Evolutionary conservation across 1,139 yeast genomes (phyloP).

Genomic region (Yamadazyma jaroonii): DNA sequence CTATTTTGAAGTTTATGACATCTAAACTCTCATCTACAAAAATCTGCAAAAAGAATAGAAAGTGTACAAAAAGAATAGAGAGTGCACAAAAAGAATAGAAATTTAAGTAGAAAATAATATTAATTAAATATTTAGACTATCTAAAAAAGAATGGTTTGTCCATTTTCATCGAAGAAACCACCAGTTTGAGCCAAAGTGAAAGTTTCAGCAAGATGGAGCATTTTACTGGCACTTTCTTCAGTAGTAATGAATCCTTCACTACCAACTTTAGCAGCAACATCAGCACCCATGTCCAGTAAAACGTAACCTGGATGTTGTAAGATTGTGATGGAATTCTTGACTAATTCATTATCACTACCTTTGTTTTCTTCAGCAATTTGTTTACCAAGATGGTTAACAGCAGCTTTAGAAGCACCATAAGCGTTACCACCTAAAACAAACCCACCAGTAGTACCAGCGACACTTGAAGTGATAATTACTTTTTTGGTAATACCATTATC

Average conservation of each 20-base stretch:
- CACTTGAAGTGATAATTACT: conserved; percentile 7
- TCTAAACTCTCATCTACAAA: too few species aligned
- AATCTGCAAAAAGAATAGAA: too few species aligned
- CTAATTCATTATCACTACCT: conserved; percentile 1
- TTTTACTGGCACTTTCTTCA: conserved; percentile 5
- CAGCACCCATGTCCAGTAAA: conserved; percentile 9
- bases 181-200: conserved; percentile 2
- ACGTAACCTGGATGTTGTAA: conserved; percentile 12
- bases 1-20: too few species aligned
- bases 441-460: conserved; percentile 6
- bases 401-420: too few species aligned
- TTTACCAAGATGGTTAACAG: too few species aligned
- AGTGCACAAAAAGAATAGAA: too few species aligned
- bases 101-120: too few species aligned
- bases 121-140: too few species aligned
- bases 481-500: conserved; percentile 5
- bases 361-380: conserved; percentile 10
- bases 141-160: too few species aligned
- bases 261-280: conserved; percentile 5
- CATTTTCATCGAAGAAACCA: conserved; percentile 1
- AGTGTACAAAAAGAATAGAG: too few species aligned
- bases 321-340: conserved; percentile 7
- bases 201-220: conserved; percentile 1
- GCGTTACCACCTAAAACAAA: too few species aligned
- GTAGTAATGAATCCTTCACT: conserved; percentile 4